phyloP scores from a whole-genome alignment of 441 rosid species.

The Kokia cookei region DNA sequence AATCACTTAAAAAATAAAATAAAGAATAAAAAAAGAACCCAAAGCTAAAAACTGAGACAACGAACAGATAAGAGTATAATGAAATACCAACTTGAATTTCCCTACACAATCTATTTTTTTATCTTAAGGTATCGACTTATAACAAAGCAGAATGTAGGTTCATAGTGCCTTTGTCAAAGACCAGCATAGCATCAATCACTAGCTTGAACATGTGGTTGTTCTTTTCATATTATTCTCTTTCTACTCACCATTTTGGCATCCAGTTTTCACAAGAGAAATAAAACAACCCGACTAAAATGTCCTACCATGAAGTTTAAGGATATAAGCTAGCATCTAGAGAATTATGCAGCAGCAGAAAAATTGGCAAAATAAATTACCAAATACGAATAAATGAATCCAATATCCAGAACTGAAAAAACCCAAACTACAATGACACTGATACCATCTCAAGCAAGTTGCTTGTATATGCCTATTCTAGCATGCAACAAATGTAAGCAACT shows the following conservation, averaged over 20 bases:
- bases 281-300: background rate
- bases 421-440: background rate
- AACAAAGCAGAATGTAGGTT: background rate
- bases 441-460: background rate
- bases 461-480: too few relatives aligned
- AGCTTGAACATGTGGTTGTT: background rate
- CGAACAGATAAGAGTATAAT: background rate
- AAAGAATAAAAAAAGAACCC: background rate
- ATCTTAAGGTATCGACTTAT: background rate
- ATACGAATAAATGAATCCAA: background rate
- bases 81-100: background rate
- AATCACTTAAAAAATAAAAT: background rate
- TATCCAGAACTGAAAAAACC: background rate
- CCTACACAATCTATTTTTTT: background rate
- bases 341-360: background rate
- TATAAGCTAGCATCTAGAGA: background rate
- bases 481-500: too few relatives aligned
- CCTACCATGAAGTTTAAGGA: background rate
- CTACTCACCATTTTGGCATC: background rate
- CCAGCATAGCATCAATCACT: background rate
- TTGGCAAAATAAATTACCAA: too few relatives aligned
- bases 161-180: background rate
- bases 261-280: background rate
- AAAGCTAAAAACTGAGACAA: background rate
- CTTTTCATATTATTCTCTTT: background rate